A percentile compares a stretch with the other conserved stretches of the same genome.
phyloP scores from a whole-genome alignment of 177 flowering plant species.

The Vitis hybrid region DNA sequence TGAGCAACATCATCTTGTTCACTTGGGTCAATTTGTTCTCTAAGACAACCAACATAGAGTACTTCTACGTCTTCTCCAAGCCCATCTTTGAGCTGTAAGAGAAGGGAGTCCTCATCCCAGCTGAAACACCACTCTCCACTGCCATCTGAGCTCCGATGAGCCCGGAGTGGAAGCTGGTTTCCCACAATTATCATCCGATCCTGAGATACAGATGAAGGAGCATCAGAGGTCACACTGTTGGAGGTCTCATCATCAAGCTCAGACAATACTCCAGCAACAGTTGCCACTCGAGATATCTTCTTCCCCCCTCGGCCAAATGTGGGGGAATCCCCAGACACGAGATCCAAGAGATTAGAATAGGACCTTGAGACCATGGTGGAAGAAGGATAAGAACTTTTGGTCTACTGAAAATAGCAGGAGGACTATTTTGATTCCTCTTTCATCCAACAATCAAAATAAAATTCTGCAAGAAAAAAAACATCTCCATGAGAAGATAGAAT shows the following conservation, averaged over 20 bases:
- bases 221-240: slow-evolving; percentile 74
- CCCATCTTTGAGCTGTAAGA: slow-evolving; percentile 87
- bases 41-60: slow-evolving; percentile 77
- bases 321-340: slow-evolving; percentile 67
- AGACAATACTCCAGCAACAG: slow-evolving; percentile 74
- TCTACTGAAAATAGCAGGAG: slow-evolving; percentile 1
- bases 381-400: background rate
- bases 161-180: slow-evolving; percentile 90
- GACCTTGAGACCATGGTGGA: slow-evolving; percentile 82
- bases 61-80: slow-evolving; percentile 88
- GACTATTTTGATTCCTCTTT: background rate
- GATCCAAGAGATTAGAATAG: slow-evolving; percentile 84
- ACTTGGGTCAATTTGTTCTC: slow-evolving; percentile 62
- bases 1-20: slow-evolving; percentile 93
- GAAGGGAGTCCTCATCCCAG: slow-evolving; percentile 95
- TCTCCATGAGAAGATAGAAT: background rate
- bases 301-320: slow-evolving; percentile 55
- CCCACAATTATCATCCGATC: slow-evolving; percentile 90
- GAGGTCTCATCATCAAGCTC: slow-evolving; percentile 75
- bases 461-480: slow-evolving; percentile 10
- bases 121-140: slow-evolving; percentile 70
- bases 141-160: slow-evolving; percentile 45
- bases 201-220: slow-evolving; percentile 70
- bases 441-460: slow-evolving; percentile 7
- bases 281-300: slow-evolving; percentile 79